Conservation (phyloP, 2,329 filamentous ascomycete species). For the Bipolaris bicolor region DNA sequence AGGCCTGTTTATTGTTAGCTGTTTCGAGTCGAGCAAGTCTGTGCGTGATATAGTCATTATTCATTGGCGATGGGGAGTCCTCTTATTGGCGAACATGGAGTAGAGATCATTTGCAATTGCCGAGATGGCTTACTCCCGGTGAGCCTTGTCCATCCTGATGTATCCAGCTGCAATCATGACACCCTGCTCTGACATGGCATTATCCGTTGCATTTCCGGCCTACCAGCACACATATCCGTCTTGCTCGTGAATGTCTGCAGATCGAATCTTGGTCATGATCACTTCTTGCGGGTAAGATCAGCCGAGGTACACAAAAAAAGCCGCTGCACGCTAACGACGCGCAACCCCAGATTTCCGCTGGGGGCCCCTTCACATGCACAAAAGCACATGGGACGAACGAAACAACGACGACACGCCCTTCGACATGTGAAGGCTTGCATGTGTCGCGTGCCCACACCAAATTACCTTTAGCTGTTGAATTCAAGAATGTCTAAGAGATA, state of each 20-base stretch:
- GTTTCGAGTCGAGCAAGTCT: neutral
- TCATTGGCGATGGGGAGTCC: neutral
- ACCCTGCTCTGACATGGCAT: conserved; percentile 4
- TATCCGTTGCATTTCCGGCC: conserved; percentile 2
- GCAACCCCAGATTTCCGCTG: conserved; percentile 20
- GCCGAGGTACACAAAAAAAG: conserved; percentile 20
- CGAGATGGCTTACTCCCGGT: conserved; percentile 3
- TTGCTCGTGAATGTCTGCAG: conserved; percentile 12
- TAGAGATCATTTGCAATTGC: neutral
- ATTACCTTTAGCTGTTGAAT: neutral
- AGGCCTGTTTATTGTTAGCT: neutral
- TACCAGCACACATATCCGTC: neutral
- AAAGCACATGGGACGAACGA: neutral
- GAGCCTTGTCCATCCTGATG: conserved; percentile 7
- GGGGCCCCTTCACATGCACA: conserved; percentile 41
- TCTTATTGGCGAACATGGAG: neutral
- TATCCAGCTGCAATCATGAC: conserved; percentile 7
- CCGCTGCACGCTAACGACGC: conserved; percentile 12
- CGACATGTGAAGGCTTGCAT: conserved; percentile 42
- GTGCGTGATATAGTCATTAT: neutral
- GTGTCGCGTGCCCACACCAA: conserved; percentile 27
- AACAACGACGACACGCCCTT: conserved; percentile 10
- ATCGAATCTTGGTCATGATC: conserved; percentile 15
- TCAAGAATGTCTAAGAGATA: neutral
- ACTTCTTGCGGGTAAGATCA: conserved; percentile 17